Base-by-base conservation (phyloP, 495 filamentous ascomycete genomes). In the Rhizodiscina lignyota region DNA sequence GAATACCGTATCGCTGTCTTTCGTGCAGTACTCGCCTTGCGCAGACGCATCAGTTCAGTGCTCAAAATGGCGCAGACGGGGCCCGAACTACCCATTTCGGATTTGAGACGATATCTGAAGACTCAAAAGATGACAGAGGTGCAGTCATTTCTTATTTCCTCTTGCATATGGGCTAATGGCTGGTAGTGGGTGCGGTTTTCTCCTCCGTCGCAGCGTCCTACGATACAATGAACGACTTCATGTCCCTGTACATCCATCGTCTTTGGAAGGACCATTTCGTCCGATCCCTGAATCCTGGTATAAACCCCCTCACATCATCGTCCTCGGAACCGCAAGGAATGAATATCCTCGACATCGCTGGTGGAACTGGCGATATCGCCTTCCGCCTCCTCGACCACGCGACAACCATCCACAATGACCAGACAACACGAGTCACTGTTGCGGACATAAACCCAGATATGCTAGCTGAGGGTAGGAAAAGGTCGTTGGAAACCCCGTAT, bases 181-280 rank as follows among this genome's bases (percentile, higher is more conserved):
- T 28, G 30, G 36, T 43, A 82, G 89, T 96, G 17, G 77, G 74
- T 45, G 71, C 71, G 28, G 89, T 97, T 41, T 97, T 96, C 66
- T 89, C 84, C 58, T 92, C 83, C 52, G 87, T 97, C 33, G 87
- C 89, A 45, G 71, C 82, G 32, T 82, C 76, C 19, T 80, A 89
- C 64, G 86, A 94, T 54, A 74, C 73, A 44, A 97, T 97, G 89
- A 97, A 97, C 68, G 89, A 97, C 56, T 71, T 94, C 34, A 96
- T 97, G 89, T 94, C 86, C 28, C 73, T 96, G 18, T 85, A 85
- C 23, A 85, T 92, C 61, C 89, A 97, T 59, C 81, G 89, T 12
- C 63, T 96, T 32, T 97, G 89, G 89, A 97, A 97, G 69, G 89
- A 94, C 59, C 72, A 92, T 60, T 97, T 96, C 57, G 89, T 96